Percentiles rank a stretch among this genome's conserved stretches.
phyloP scores from a whole-genome alignment of 257 asterid genomes.

The Fraxinus anomala region DNA sequence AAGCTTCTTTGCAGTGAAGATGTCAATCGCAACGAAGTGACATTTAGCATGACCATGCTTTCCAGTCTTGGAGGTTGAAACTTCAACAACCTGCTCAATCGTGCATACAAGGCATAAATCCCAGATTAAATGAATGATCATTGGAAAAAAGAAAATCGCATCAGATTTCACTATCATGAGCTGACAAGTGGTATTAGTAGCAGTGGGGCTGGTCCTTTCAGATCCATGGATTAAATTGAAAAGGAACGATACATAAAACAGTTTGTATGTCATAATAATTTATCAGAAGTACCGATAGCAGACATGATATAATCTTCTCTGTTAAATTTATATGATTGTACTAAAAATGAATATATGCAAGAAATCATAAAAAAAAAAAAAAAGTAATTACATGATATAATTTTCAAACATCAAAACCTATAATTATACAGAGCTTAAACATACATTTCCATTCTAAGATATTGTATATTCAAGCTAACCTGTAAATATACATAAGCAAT shows the following conservation, averaged over 20 bases:
- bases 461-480: not conserved
- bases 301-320: not conserved
- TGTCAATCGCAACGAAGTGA: conserved; percentile 57
- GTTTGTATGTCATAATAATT: not conserved
- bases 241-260: not conserved
- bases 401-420: not conserved
- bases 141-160: no score
- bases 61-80: conserved; percentile 58
- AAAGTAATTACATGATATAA: not conserved
- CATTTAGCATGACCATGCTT: conserved; percentile 65
- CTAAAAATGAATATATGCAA: not conserved
- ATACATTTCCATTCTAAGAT: not conserved
- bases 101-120: not conserved
- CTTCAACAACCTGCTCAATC: conserved; percentile 50
- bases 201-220: not conserved
- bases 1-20: conserved; percentile 54
- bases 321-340: no score
- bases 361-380: not conserved
- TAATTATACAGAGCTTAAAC: not conserved
- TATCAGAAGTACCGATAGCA: not conserved
- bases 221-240: not conserved
- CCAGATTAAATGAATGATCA: not conserved
- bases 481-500: not conserved
- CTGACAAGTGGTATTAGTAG: no score
- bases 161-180: not conserved